Conservation (phyloP, 2,329 filamentous ascomycete species). For the Furcasterigmium furcatum region DNA sequence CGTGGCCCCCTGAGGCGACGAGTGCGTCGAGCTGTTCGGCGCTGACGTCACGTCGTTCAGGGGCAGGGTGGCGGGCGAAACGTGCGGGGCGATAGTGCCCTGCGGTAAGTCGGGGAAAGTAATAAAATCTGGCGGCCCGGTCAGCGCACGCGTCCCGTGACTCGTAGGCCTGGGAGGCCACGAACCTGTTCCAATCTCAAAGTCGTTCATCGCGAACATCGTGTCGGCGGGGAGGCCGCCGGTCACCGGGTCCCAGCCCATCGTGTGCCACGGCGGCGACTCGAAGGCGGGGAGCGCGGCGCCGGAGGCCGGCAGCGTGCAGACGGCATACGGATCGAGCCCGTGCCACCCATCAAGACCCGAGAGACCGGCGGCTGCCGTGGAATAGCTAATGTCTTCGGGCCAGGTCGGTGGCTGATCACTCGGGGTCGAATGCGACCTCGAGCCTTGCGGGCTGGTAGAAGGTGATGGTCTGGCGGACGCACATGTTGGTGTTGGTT, state of each 20-base stretch:
- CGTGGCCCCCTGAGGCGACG: not conserved
- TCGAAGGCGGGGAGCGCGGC: not conserved
- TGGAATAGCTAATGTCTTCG: slow-evolving; percentile 5
- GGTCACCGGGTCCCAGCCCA: not conserved
- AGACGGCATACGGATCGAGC: slow-evolving; percentile 3
- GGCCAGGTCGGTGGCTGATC: slow-evolving; percentile 2
- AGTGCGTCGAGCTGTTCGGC: slow-evolving; percentile 8
- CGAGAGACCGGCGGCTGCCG: slow-evolving; percentile 1
- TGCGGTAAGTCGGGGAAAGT: not conserved
- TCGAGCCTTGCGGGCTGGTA: slow-evolving; percentile 7
- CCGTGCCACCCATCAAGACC: slow-evolving; percentile 2
- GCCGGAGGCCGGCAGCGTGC: not conserved
- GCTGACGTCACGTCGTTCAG: slow-evolving; percentile 2
- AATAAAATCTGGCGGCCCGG: not conserved
- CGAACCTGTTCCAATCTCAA: slow-evolving; percentile 3
- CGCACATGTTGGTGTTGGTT: slow-evolving; percentile 1
- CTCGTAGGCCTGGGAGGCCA: not conserved
- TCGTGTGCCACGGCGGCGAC: not conserved
- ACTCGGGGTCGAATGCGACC: slow-evolving; percentile 7
- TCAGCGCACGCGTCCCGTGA: not conserved
- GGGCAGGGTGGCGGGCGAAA: not conserved
- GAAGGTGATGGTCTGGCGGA: slow-evolving; percentile 4
- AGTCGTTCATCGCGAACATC: not conserved
- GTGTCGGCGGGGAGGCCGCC: not conserved
- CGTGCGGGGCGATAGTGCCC: not conserved